Evolutionary conservation across 75 land plant species (phyloP).

Genomic region (Sequoia sempervirens): DNA sequence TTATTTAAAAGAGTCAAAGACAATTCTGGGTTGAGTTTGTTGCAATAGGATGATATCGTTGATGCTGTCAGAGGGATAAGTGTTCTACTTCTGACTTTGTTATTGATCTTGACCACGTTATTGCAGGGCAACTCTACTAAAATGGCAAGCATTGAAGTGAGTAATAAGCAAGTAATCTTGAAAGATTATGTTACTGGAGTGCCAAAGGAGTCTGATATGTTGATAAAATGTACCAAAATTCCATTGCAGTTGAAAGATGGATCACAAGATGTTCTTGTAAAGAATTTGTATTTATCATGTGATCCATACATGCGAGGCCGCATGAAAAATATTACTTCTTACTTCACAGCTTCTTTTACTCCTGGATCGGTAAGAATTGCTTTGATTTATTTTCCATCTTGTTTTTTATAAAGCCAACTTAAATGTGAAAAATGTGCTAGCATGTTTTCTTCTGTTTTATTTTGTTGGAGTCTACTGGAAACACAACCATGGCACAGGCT

Average conservation of each 20-base stretch:
- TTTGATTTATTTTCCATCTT: neutral
- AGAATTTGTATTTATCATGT: conserved; percentile 55
- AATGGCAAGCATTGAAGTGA: conserved; percentile 21
- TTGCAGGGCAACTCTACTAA: neutral
- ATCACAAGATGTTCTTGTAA: conserved; percentile 38
- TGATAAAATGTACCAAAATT: conserved; percentile 6
- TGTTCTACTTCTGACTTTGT: neutral
- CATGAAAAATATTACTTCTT: conserved; percentile 21
- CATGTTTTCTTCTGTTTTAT: neutral
- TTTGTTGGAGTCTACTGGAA: neutral
- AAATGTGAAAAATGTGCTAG: neutral
- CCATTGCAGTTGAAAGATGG: conserved; percentile 24
- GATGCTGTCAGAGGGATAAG: neutral
- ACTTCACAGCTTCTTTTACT: conserved; percentile 21
- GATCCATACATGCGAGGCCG: conserved; percentile 53
- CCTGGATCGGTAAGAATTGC: conserved; percentile 20
- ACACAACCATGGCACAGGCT: neutral
- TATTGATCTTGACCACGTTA: neutral
- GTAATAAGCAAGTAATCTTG: conserved; percentile 37
- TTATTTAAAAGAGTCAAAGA: neutral
- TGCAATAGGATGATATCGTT: neutral
- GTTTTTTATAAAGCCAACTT: neutral
- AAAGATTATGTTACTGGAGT: conserved; percentile 24
- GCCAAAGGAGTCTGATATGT: conserved; percentile 38
- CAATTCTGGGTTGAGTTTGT: neutral